These are phyloP conservation scores for Epipyxis sp. DNA, from an alignment of 108 stramenopile genomes.

Conservation along the genomic window DNA sequence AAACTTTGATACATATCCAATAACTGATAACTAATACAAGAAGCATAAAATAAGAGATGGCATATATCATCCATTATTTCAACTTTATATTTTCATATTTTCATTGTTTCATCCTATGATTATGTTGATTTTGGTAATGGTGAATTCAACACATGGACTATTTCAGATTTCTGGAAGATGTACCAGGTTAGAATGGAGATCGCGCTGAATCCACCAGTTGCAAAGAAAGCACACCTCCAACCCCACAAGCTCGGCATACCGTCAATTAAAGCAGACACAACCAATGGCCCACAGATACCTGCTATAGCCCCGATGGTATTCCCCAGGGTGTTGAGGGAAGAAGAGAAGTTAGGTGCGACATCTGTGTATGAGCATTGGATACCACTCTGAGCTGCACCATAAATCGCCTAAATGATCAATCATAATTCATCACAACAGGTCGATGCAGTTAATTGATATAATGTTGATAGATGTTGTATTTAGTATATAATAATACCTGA, in stretches of 20 bases:
- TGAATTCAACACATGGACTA: constrained; percentile 15
- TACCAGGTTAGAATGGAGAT: background rate
- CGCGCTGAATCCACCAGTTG: background rate
- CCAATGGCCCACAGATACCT: constrained; percentile 20
- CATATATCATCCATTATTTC: no score
- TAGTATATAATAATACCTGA: no score
- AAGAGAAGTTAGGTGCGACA: constrained; percentile 22
- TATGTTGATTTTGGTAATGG: constrained; percentile 2
- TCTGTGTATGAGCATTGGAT: constrained; percentile 18
- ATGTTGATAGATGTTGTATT: no score
- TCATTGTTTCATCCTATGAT: no score
- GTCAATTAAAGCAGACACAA: background rate
- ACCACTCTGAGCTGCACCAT: constrained; percentile 15
- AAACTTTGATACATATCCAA: no score
- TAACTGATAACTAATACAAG: no score
- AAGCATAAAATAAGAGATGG: no score
- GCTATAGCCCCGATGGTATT: constrained; percentile 28
- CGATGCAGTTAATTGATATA: no score
- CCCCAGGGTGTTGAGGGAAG: constrained; percentile 12
- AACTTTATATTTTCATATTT: no score
- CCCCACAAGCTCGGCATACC: background rate
- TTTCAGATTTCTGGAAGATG: constrained; percentile 13
- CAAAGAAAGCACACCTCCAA: constrained; percentile 24
- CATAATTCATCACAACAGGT: no score
- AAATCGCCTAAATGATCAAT: no score